Percentiles rank a stretch among this genome's conserved stretches.
Evolutionary conservation across 768 basidiomycete genomes (phyloP).

Genomic region (Lactarius trivialis): DNA sequence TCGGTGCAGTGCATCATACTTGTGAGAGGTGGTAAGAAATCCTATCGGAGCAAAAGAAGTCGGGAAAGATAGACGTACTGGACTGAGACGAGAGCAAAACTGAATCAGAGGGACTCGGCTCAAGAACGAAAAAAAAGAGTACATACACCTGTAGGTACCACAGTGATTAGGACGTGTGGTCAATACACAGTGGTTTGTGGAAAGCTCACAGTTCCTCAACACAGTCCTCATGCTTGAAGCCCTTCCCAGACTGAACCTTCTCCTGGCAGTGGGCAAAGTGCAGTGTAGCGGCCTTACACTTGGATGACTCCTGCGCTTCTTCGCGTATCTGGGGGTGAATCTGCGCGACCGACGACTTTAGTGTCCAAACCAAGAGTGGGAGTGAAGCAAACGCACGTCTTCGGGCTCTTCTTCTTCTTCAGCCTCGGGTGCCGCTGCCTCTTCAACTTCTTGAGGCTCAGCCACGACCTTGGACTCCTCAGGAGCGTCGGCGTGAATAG

Average conservation of each 20-base stretch:
- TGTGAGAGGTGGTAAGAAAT: constrained; percentile 18
- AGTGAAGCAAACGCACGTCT: constrained; percentile 51
- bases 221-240: constrained; percentile 87
- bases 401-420: constrained; percentile 63
- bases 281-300: constrained; percentile 62
- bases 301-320: constrained; percentile 59
- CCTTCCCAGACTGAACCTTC: constrained; percentile 75
- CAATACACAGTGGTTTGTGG: background rate
- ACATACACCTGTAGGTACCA: constrained; percentile 25
- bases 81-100: constrained; percentile 35
- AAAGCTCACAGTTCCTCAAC: constrained; percentile 80
- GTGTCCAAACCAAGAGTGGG: background rate
- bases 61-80: constrained; percentile 47
- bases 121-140: background rate
- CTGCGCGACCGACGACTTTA: constrained; percentile 33
- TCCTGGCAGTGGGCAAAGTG: constrained; percentile 91
- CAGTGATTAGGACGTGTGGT: background rate
- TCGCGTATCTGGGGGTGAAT: constrained; percentile 64
- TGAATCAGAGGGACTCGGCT: constrained; percentile 1
- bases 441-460: constrained; percentile 36
- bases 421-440: constrained; percentile 34
- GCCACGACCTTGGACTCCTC: constrained; percentile 30
- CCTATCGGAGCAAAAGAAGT: background rate
- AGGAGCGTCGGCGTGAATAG: constrained; percentile 38
- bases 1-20: constrained; percentile 94